Evolutionary conservation across 805 yeast species (phyloP), one percentile per base, ranked within the genome.

Genomic region (Myxozyma lipomycoides): DNA sequence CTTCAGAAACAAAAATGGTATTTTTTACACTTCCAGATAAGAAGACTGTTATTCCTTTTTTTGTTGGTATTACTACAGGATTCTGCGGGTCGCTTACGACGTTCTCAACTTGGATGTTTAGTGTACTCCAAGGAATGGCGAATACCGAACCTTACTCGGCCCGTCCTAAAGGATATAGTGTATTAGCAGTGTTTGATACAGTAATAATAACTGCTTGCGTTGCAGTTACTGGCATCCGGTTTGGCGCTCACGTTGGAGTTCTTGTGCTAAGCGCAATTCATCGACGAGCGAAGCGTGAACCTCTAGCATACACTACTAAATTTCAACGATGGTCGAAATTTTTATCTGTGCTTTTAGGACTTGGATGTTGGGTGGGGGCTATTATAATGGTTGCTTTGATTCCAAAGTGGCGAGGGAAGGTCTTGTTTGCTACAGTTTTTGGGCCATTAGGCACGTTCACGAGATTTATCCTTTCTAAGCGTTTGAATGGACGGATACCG

Each of bases 71-170:
- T 6, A 46, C 64, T 9, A 58, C 62, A 3, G 64, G 64, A 5
- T 61, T 58, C 36, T 62, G 64, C 48, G 64, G 64, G 17, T 58
- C 63, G 2, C 21, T 60, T 12, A 61, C 64, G 9, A 57, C 63
- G 7, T 61, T 61, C 43, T 61, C 64, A 18, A 45, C 63, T 3
- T 61, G 63, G 62, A 61, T 61, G 62, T 19, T 25, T 17, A 45
- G 41, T 5, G 30, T 40, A 15, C 58, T 61, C 41, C 47, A 50
- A n/a, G 62, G 53, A 6, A 48, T 60, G 51, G 60, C 60, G 19
- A 60, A 60, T 37, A 50, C 49, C 10, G 25, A 12, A 15, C 53
- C 58, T 6, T 23, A 34, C 18, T 17, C 7, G 12, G 15, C 23
- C 7, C 56, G 61, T 7, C 52, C 59, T 4, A 37, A 58, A 9